Evolutionary conservation across 2,329 filamentous ascomycete species (phyloP).

Genomic region (Aspergillus sp.): DNA sequence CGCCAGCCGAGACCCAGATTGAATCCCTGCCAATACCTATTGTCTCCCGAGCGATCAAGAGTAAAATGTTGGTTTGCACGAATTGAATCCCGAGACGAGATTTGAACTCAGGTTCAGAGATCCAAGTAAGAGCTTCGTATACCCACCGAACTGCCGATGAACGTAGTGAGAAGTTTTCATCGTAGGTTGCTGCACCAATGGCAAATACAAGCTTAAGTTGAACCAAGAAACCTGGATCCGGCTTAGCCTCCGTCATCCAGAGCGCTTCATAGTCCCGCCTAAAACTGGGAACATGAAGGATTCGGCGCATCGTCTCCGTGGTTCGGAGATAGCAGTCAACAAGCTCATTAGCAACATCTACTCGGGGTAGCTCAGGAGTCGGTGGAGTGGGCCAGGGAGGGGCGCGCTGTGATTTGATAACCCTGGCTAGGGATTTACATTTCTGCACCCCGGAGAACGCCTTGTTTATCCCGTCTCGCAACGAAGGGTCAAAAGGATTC

Average conservation of each 20-base stretch:
- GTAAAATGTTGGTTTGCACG: constrained; percentile 48
- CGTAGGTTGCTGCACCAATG: constrained; percentile 53
- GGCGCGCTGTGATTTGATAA: constrained; percentile 52
- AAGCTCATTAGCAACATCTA: constrained; percentile 48
- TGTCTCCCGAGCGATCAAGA: constrained; percentile 39
- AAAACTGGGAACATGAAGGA: constrained; percentile 60
- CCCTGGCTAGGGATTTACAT: constrained; percentile 54
- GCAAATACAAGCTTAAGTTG: constrained; percentile 60
- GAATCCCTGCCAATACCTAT: constrained; percentile 35
- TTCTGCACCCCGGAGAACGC: constrained; percentile 42
- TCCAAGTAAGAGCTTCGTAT: constrained; percentile 57
- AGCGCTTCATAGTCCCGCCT: constrained; percentile 54
- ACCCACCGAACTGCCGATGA: constrained; percentile 54
- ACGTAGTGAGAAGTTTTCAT: constrained; percentile 53
- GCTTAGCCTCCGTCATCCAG: constrained; percentile 39
- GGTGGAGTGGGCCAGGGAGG: constrained; percentile 50
- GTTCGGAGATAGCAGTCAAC: constrained; percentile 56
- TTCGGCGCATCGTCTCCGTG: constrained; percentile 55
- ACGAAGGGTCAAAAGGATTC: constrained; percentile 43
- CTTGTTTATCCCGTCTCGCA: constrained; percentile 39
- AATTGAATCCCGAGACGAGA: constrained; percentile 49
- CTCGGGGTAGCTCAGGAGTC: constrained; percentile 46
- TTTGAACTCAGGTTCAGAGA: constrained; percentile 56
- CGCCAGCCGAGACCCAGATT: constrained; percentile 40
- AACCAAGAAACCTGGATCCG: constrained; percentile 50